Percentiles rank a stretch among this genome's conserved stretches.
These are phyloP conservation scores for Coprinellus micaceus DNA, from an alignment of 768 basidiomycete genomes.

Conservation along the genomic window DNA sequence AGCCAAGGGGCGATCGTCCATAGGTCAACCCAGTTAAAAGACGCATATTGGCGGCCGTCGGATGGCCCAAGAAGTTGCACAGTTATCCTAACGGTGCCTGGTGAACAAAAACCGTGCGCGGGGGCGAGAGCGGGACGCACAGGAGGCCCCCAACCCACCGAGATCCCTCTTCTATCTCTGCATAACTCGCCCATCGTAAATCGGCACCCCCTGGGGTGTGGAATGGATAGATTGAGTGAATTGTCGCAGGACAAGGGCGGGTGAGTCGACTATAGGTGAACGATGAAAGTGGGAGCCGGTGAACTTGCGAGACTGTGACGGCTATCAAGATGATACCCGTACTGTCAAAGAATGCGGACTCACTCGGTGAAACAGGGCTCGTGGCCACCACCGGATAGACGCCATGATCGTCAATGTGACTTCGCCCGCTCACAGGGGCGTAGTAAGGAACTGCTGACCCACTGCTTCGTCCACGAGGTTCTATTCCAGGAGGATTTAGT, in stretches of 20 bases:
- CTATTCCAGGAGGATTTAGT: conserved; percentile 67
- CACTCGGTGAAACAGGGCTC: conserved; percentile 14
- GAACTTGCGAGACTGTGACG: conserved; percentile 19
- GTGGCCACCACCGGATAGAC: conserved; percentile 35
- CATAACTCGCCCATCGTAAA: conserved; percentile 54
- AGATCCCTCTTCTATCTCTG: conserved; percentile 49
- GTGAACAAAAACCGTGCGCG: conserved; percentile 5
- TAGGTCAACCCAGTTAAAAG: conserved; percentile 68
- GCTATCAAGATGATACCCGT: not conserved
- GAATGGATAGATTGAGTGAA: conserved; percentile 66
- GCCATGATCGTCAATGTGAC: conserved; percentile 38
- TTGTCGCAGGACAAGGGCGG: conserved; percentile 53
- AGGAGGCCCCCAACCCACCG: conserved; percentile 74
- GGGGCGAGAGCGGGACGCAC: conserved; percentile 32
- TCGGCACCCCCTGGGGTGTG: conserved; percentile 69
- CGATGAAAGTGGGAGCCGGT: conserved; percentile 28
- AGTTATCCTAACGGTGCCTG: conserved; percentile 45
- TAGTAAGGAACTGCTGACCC: not conserved
- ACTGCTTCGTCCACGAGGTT: conserved; percentile 19
- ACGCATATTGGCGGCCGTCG: conserved; percentile 57
- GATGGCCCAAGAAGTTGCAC: conserved; percentile 53
- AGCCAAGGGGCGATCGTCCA: conserved; percentile 78
- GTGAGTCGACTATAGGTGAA: conserved; percentile 41
- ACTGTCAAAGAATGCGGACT: conserved; percentile 1
- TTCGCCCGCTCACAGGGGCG: conserved; percentile 7